These are phyloP conservation scores for Saraca asoca DNA, from an alignment of 331 rosid genomes.

Conservation along the genomic window DNA sequence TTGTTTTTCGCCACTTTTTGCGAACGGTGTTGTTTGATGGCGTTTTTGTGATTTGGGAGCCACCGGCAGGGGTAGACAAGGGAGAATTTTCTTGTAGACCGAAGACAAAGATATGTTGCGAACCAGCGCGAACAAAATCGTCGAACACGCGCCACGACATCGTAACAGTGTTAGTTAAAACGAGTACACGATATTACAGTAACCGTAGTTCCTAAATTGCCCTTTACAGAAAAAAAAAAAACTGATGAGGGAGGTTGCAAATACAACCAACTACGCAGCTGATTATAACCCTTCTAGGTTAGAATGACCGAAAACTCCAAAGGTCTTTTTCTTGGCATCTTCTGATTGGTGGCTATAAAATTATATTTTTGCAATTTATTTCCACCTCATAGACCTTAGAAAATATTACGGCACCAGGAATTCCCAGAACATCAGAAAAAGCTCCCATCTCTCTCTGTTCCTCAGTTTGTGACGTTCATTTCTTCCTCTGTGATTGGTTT, in stretches of 20 bases:
- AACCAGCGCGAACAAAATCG: slow-evolving; percentile 43
- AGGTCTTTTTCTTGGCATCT: slow-evolving; percentile 13
- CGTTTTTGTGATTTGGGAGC: slow-evolving; percentile 23
- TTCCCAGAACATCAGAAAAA: slow-evolving; percentile 5
- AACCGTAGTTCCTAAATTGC: slow-evolving; percentile 24
- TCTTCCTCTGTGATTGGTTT: slow-evolving; percentile 27
- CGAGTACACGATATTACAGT: slow-evolving; percentile 31
- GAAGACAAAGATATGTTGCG: slow-evolving; percentile 41
- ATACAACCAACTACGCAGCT: slow-evolving; percentile 8
- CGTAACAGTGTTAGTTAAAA: neutral
- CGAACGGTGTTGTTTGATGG: slow-evolving; percentile 32
- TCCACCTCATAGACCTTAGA: slow-evolving; percentile 32
- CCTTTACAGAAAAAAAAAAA: neutral
- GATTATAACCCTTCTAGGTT: neutral
- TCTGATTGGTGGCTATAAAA: neutral
- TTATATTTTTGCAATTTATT: slow-evolving; percentile 1
- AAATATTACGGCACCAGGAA: slow-evolving; percentile 25
- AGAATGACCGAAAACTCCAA: slow-evolving; percentile 26
- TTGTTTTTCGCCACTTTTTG: neutral
- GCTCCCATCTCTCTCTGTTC: slow-evolving; percentile 29
- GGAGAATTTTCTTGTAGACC: neutral
- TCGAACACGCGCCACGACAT: slow-evolving; percentile 32
- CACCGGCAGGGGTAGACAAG: slow-evolving; percentile 33
- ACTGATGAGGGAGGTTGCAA: neutral
- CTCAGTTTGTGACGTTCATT: slow-evolving; percentile 19